Conservation (phyloP, 176 grass and related monocot genomes). For the Dendrocalamus sinicus region DNA sequence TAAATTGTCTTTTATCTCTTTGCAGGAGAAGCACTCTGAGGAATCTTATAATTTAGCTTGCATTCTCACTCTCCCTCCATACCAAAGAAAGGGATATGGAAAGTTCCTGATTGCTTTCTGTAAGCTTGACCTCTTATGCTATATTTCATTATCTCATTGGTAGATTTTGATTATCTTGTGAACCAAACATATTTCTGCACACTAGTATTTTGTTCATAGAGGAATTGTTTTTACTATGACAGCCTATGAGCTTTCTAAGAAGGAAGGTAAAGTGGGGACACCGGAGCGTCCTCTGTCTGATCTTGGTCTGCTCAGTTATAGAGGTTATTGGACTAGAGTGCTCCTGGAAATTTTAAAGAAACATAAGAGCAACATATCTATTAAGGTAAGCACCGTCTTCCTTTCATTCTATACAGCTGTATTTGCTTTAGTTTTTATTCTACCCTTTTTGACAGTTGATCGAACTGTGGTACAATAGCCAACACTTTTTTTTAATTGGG, state of each 20-base stretch:
- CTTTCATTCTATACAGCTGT: neutral
- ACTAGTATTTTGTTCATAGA: slow-evolving; percentile 32
- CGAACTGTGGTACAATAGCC: neutral
- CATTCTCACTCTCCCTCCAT: slow-evolving; percentile 98
- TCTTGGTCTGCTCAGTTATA: slow-evolving; percentile 90
- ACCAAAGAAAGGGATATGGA: slow-evolving; percentile 98
- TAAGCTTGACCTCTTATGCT: slow-evolving; percentile 53
- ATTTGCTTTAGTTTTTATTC: slow-evolving; percentile 5
- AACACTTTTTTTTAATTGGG: neutral
- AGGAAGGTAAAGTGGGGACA: slow-evolving; percentile 98
- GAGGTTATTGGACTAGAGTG: slow-evolving; percentile 96
- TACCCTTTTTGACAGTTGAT: slow-evolving; percentile 17
- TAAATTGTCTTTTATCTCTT: slow-evolving; percentile 16
- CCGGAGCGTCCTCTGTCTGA: slow-evolving; percentile 95
- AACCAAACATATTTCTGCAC: neutral
- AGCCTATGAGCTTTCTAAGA: slow-evolving; percentile 99
- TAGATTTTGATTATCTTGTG: slow-evolving; percentile 1
- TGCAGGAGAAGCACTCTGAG: slow-evolving; percentile 95
- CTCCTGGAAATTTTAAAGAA: slow-evolving; percentile 97
- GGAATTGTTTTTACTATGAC: slow-evolving; percentile 27
- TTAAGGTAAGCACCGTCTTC: slow-evolving; percentile 65
- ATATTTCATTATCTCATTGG: slow-evolving; percentile 20
- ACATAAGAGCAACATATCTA: slow-evolving; percentile 98
- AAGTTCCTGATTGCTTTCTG: slow-evolving; percentile 99
- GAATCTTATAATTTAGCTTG: slow-evolving; percentile 98